Evolutionary conservation across 2,329 filamentous ascomycete species (phyloP).

Genomic region (Sporothrix schenckii): DNA sequence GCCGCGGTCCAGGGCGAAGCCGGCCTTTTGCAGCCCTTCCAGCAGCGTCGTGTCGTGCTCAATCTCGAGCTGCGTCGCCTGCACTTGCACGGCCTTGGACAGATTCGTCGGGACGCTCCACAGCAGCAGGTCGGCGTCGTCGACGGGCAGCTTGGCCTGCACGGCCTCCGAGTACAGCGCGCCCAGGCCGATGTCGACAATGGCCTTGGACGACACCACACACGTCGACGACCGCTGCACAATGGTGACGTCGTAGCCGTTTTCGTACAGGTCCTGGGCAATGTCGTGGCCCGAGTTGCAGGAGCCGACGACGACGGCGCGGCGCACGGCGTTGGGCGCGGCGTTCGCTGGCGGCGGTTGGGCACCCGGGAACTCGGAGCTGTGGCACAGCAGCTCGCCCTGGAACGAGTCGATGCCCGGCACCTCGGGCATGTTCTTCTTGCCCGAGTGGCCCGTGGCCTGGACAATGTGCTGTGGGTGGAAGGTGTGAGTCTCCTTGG

Average conservation of each 20-base stretch:
- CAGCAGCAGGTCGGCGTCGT: conserved; percentile 60
- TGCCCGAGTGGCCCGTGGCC: conserved; percentile 69
- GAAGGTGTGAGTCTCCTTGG: conserved; percentile 56
- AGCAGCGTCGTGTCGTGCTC: conserved; percentile 47
- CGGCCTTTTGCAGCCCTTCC: conserved; percentile 56
- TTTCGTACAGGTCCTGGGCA: conserved; percentile 60
- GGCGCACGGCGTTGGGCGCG: conserved; percentile 47
- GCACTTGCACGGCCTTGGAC: conserved; percentile 54
- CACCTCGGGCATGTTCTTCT: conserved; percentile 63
- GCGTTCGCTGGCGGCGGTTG: conserved; percentile 38
- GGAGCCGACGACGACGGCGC: conserved; percentile 59
- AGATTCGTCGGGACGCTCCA: conserved; percentile 56
- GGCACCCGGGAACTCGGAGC: conserved; percentile 55
- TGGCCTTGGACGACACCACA: conserved; percentile 54
- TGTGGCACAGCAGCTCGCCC: conserved; percentile 59
- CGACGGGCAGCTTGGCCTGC: conserved; percentile 48
- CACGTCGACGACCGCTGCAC: conserved; percentile 62
- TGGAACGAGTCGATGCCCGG: conserved; percentile 58
- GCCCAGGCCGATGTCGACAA: conserved; percentile 50
- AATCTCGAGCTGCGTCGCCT: conserved; percentile 46
- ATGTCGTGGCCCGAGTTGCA: conserved; percentile 65
- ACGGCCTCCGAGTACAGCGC: conserved; percentile 46
- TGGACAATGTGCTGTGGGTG: conserved; percentile 67
- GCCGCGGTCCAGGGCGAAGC: conserved; percentile 62
- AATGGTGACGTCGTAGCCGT: conserved; percentile 62